Percentiles rank a stretch among this genome's conserved stretches.
phyloP scores from a whole-genome alignment of 345 rosid genomes.

The Streptanthus diversifolius region DNA sequence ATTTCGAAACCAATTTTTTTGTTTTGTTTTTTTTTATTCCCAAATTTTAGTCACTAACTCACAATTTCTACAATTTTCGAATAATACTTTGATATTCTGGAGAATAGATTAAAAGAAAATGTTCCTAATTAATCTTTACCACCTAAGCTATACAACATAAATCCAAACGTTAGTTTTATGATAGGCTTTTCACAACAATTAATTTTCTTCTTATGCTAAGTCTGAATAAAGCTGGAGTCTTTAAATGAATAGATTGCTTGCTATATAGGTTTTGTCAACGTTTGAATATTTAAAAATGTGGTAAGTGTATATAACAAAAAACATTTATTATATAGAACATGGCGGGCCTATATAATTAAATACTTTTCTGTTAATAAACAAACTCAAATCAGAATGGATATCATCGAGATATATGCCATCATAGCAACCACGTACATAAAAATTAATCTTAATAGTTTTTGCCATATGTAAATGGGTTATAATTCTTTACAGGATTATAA shows the following conservation, averaged over 20 bases:
- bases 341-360: slow-evolving; percentile 16
- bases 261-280: background rate
- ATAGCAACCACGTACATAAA: slow-evolving; percentile 20
- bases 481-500: background rate
- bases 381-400: slow-evolving; percentile 1
- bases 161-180: slow-evolving; percentile 1
- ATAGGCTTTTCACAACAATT: background rate
- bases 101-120: background rate
- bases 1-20: background rate
- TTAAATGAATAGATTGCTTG: background rate
- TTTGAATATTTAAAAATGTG: background rate
- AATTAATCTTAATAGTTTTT: background rate
- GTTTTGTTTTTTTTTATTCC: background rate
- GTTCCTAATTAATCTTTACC: background rate
- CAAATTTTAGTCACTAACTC: background rate
- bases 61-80: background rate
- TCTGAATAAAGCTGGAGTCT: background rate
- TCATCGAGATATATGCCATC: slow-evolving; percentile 7
- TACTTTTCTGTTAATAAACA: background rate
- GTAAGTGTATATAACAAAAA: background rate
- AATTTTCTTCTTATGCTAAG: background rate
- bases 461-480: background rate
- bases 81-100: background rate
- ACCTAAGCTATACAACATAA: background rate
- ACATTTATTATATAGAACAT: slow-evolving; percentile 23